phyloP scores from a whole-genome alignment of 495 filamentous ascomycete species.

The Lophiotrema nucula region DNA sequence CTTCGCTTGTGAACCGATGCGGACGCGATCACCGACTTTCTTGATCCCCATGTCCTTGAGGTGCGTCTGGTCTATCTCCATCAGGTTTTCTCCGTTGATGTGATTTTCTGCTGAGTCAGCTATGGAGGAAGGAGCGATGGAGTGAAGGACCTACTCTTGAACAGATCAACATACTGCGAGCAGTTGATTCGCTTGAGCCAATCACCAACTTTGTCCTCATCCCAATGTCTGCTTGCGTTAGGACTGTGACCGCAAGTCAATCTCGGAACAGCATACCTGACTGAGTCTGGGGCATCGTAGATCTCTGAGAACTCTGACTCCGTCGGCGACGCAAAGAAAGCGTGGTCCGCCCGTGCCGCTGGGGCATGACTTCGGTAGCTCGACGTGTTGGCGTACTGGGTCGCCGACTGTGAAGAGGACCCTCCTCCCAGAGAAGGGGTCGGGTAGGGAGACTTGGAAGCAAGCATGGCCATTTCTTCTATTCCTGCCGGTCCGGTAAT shows the following conservation, averaged over 20 bases:
- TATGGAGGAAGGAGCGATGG: not conserved
- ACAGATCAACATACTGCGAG: conserved; percentile 86
- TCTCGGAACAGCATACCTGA: conserved; percentile 51
- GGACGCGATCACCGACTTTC: conserved; percentile 95
- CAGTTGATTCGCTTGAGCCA: conserved; percentile 91
- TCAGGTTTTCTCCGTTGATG: conserved; percentile 92
- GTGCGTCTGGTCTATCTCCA: conserved; percentile 95
- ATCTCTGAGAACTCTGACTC: conserved; percentile 92
- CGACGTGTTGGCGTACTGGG: conserved; percentile 48
- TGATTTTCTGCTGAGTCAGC: conserved; percentile 65
- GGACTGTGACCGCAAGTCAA: not conserved
- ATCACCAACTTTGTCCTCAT: conserved; percentile 84
- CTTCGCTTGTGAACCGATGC: conserved; percentile 86
- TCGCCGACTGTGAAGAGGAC: conserved; percentile 54
- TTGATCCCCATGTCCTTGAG: conserved; percentile 98
- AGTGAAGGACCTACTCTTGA: conserved; percentile 60
- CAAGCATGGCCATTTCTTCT: conserved; percentile 72
- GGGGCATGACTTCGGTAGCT: conserved; percentile 58
- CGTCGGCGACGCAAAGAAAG: conserved; percentile 79
- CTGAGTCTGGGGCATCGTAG: conserved; percentile 57
- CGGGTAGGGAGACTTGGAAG: conserved; percentile 76
- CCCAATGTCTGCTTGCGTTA: conserved; percentile 62
- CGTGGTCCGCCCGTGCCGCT: conserved; percentile 54
- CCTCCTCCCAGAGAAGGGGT: conserved; percentile 54
- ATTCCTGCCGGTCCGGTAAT: not conserved